Evolutionary conservation across 345 rosid genomes (phyloP).

Genomic region (Gossypioides kirkii): DNA sequence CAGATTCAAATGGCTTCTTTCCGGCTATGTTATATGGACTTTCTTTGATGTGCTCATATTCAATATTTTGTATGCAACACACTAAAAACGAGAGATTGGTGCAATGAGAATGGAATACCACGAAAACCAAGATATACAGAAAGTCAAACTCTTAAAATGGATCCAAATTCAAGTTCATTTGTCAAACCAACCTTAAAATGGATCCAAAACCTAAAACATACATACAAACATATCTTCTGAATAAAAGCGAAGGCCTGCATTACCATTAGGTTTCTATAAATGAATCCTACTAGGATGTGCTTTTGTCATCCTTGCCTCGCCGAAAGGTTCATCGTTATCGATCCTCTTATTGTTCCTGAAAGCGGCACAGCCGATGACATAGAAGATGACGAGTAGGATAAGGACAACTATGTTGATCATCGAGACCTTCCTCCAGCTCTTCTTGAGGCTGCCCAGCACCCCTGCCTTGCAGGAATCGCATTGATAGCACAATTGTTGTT

Average conservation of each 20-base stretch:
- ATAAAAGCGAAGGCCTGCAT: neutral
- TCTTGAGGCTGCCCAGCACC: conserved; percentile 72
- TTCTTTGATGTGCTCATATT: too few species aligned
- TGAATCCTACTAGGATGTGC: conserved; percentile 63
- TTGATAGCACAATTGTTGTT: conserved; percentile 55
- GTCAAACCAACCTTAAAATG: conserved; percentile 14
- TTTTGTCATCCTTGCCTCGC: conserved; percentile 79
- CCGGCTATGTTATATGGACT: too few species aligned
- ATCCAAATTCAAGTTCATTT: neutral
- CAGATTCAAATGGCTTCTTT: too few species aligned
- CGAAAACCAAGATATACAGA: neutral
- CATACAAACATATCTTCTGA: neutral
- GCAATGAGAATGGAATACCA: neutral
- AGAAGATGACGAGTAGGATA: conserved; percentile 66
- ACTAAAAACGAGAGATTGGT: too few species aligned
- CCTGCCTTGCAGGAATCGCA: conserved; percentile 94
- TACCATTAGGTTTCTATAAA: conserved; percentile 17
- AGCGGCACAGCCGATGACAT: conserved; percentile 76
- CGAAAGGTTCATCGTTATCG: conserved; percentile 74
- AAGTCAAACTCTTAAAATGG: neutral
- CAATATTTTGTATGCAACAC: too few species aligned
- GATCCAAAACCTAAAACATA: conserved; percentile 2
- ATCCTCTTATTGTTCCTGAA: conserved; percentile 72
- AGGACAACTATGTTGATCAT: conserved; percentile 73
- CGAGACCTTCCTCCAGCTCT: conserved; percentile 95